Evolutionary conservation across 352 stramenopile genomes (phyloP), one percentile per base, ranked within the genome.

Genomic region (Blastocystis sp.): DNA sequence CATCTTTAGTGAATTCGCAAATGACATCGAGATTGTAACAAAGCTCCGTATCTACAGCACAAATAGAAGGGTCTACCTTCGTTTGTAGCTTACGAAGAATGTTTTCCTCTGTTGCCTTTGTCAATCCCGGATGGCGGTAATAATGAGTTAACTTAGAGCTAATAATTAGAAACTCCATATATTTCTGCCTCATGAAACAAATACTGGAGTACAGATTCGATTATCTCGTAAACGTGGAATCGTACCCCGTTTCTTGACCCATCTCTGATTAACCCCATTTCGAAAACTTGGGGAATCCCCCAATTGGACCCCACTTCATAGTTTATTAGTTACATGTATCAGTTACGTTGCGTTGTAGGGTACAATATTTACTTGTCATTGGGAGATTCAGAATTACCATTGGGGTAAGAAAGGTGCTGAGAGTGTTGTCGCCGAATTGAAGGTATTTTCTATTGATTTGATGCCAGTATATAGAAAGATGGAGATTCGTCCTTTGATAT

Each of bases 391-490:
- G 91, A 93, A 91, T 44, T 97, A 97, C 90, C 94, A 94, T 24
- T 97, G 95, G 95, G 95, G 95, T 30, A 96, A 96, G 89, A 91
- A 75, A 54, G 95, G 94, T n/a, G 70, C 91, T 75, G 89, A 93
- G 59, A 96, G 93, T 89, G 91, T 92, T 77, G 94, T 97, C 37
- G 94, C 95, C 59, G 92, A 95, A 89, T 92, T 97, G 76, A 94
- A 95, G 92, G 94, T 96, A 60, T n/a, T 13, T 88, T 87, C 24
- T 5, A 27, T 70, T 94, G 91, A 91, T 90, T 54, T 66, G 44
- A 66, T 22, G 79, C 1, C 44, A 22, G 73, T 59, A 24, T 69
- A 76, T 79, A 92, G 37, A 93, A 92, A 54, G 90, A 89, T 6
- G 91, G 94, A 33, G 91, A 90, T 57, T 33, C 37, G 11, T 64